phyloP scores from a whole-genome alignment of 495 filamentous ascomycete species.

The Sabuloglossum arenarium region DNA sequence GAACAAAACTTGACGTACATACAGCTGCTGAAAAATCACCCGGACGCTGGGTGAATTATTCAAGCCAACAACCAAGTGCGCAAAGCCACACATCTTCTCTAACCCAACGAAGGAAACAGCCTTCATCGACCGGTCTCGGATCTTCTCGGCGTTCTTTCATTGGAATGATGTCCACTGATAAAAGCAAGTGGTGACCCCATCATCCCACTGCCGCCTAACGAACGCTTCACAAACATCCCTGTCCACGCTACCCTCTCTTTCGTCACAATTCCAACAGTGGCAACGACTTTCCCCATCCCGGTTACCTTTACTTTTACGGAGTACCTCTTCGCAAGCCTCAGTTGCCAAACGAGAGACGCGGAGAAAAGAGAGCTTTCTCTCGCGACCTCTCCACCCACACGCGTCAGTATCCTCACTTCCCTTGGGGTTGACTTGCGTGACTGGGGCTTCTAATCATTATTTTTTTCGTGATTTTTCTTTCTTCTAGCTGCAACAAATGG shows the following conservation, averaged over 20 bases:
- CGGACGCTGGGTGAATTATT: too few relatives aligned
- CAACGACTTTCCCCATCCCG: background rate
- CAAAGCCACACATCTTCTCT: too few relatives aligned
- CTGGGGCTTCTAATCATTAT: background rate
- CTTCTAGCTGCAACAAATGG: background rate
- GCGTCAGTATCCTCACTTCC: background rate
- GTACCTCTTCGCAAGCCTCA: background rate
- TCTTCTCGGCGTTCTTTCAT: too few relatives aligned
- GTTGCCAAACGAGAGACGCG: background rate
- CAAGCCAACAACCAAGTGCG: too few relatives aligned
- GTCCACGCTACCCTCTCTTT: background rate
- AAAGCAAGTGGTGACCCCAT: too few relatives aligned
- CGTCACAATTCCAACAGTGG: background rate
- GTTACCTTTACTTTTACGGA: too few relatives aligned
- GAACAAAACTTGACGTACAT: too few relatives aligned
- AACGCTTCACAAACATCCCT: background rate
- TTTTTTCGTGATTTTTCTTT: background rate
- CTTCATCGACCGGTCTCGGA: too few relatives aligned
- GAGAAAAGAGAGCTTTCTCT: background rate
- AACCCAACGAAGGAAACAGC: too few relatives aligned
- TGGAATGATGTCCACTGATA: too few relatives aligned
- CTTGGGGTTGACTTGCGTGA: background rate
- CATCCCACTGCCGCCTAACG: background rate
- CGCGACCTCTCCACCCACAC: background rate
- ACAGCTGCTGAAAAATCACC: too few relatives aligned